Evolutionary conservation across 2,329 filamentous ascomycete genomes (phyloP).

Genomic region (Fusarium sarcochroum): DNA sequence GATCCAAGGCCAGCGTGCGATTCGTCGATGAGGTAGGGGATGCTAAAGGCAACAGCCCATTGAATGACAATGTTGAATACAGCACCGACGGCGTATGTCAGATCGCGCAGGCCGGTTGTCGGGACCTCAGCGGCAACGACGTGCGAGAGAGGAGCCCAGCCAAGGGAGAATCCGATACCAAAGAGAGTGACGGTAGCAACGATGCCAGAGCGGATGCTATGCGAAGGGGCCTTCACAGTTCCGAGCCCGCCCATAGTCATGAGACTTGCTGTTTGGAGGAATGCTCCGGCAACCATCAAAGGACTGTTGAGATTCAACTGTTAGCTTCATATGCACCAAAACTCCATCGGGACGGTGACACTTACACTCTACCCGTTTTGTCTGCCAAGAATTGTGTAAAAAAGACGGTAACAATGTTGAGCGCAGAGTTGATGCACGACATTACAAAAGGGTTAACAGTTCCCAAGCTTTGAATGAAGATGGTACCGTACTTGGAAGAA

Average conservation of each 20-base stretch:
- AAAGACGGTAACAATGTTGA: slow-evolving; percentile 34
- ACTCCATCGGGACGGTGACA: no score
- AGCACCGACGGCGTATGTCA: slow-evolving; percentile 49
- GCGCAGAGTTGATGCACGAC: slow-evolving; percentile 38
- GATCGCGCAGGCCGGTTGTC: slow-evolving; percentile 50
- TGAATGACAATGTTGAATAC: slow-evolving; percentile 36
- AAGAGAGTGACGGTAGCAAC: slow-evolving; percentile 53
- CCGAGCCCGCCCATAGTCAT: slow-evolving; percentile 57
- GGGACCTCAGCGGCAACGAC: slow-evolving; percentile 55
- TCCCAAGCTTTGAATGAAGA: slow-evolving; percentile 49
- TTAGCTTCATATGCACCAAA: not conserved
- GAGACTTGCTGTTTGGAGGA: slow-evolving; percentile 49
- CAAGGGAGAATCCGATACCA: slow-evolving; percentile 49
- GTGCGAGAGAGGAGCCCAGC: slow-evolving; percentile 55
- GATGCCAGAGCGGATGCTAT: slow-evolving; percentile 46
- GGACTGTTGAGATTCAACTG: slow-evolving; percentile 20
- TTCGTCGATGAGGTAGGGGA: slow-evolving; percentile 56
- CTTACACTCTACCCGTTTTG: slow-evolving; percentile 11
- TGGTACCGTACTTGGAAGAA: slow-evolving; percentile 49
- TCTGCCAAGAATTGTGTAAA: slow-evolving; percentile 13
- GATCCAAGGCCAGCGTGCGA: slow-evolving; percentile 53
- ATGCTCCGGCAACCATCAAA: slow-evolving; percentile 47
- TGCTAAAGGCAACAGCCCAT: slow-evolving; percentile 47
- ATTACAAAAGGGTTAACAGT: slow-evolving; percentile 50
- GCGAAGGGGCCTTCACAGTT: slow-evolving; percentile 33